phyloP scores from a whole-genome alignment of 2,329 filamentous ascomycete genomes.

The Fusarium tjaetaba region DNA sequence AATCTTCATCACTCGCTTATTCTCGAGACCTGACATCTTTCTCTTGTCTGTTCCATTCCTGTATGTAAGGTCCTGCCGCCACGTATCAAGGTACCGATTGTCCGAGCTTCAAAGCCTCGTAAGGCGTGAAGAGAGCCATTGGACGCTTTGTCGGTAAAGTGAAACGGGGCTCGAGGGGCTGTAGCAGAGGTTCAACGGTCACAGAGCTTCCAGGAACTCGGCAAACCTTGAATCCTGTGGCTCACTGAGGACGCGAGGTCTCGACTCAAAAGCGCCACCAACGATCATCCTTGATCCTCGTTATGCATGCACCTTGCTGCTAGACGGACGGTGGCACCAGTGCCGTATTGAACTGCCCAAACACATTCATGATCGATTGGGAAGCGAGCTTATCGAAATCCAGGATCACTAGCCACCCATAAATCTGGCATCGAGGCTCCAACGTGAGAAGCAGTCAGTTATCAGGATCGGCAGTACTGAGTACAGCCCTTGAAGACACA shows the following conservation, averaged over 20 bases:
- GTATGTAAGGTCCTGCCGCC: slow-evolving; percentile 16
- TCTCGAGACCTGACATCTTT: background rate
- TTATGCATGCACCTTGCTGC: slow-evolving; percentile 12
- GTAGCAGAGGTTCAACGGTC: slow-evolving; percentile 22
- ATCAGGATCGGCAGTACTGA: slow-evolving; percentile 13
- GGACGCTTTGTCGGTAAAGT: slow-evolving; percentile 1
- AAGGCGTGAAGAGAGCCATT: slow-evolving; percentile 1
- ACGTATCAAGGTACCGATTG: background rate
- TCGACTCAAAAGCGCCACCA: slow-evolving; percentile 23
- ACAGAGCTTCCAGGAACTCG: slow-evolving; percentile 13
- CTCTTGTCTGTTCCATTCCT: slow-evolving; percentile 1
- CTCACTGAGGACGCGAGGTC: slow-evolving; percentile 1
- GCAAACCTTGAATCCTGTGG: slow-evolving; percentile 23
- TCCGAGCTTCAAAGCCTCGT: background rate
- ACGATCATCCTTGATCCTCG: slow-evolving; percentile 22
- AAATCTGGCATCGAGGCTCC: background rate
- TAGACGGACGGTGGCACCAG: slow-evolving; percentile 3
- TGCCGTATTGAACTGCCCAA: slow-evolving; percentile 3
- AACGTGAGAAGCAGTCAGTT: slow-evolving; percentile 8
- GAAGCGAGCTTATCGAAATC: background rate
- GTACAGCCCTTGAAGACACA: slow-evolving; percentile 7
- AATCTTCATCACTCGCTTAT: background rate
- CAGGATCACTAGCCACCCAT: background rate
- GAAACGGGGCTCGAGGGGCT: slow-evolving; percentile 1
- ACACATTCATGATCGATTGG: background rate